Percentiles rank a stretch among this genome's conserved stretches.
Conservation (phyloP, 2,329 filamentous ascomycete genomes). For the Fusarium transvaalense region DNA sequence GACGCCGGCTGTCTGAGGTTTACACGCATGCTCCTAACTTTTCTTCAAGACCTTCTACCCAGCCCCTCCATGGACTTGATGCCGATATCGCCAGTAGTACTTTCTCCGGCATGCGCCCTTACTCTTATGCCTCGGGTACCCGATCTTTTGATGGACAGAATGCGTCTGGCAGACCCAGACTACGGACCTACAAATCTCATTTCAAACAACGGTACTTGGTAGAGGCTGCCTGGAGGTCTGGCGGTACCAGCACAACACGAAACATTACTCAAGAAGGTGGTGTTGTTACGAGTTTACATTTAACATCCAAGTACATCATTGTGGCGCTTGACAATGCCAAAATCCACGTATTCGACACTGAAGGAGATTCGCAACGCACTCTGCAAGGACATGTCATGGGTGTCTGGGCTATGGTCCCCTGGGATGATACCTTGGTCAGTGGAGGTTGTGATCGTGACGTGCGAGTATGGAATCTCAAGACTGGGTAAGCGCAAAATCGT, state of each 20-base stretch:
- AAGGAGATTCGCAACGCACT: constrained; percentile 88
- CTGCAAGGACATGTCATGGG: constrained; percentile 98
- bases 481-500: constrained; percentile 72
- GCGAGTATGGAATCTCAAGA: constrained; percentile 94
- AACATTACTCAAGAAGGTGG: constrained; percentile 97
- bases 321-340: constrained; percentile 98
- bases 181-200: constrained; percentile 91
- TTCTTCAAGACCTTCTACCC: constrained; percentile 50
- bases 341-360: constrained; percentile 96
- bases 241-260: constrained; percentile 83
- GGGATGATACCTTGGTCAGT: constrained; percentile 94
- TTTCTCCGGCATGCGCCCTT: constrained; percentile 60
- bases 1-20: constrained; percentile 67
- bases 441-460: constrained; percentile 98
- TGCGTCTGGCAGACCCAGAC: constrained; percentile 61
- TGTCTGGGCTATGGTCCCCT: constrained; percentile 99
- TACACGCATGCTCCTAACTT: constrained; percentile 52
- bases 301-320: constrained; percentile 96
- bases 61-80: constrained; percentile 52
- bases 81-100: constrained; percentile 55
- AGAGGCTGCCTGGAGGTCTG: constrained; percentile 95
- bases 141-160: constrained; percentile 68
- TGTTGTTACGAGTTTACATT: constrained; percentile 93
- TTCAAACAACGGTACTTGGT: constrained; percentile 98
- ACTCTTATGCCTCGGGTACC: constrained; percentile 55